A percentile compares a stretch with the other conserved stretches of the same genome.
These are phyloP conservation scores for Coprinopsis marcescibilis DNA, from an alignment of 768 basidiomycete genomes.

Conservation along the genomic window DNA sequence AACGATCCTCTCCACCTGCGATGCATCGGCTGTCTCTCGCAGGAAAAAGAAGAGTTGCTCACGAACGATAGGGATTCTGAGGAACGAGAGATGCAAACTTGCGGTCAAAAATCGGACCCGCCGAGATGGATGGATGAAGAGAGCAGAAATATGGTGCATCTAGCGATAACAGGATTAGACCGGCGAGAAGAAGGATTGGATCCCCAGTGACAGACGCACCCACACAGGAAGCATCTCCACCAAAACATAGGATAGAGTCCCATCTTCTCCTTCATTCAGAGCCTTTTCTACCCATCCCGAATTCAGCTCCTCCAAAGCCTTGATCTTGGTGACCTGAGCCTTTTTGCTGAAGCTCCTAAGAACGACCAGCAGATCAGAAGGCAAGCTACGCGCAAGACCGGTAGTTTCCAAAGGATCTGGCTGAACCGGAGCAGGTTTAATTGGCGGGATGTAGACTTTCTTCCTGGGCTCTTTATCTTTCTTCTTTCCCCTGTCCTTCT, in stretches of 20 bases:
- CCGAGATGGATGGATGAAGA: conserved; percentile 77
- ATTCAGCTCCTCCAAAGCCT: conserved; percentile 82
- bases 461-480: conserved; percentile 68
- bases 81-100: conserved; percentile 57
- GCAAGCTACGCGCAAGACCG: conserved; percentile 68
- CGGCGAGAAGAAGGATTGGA: background rate
- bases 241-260: conserved; percentile 30
- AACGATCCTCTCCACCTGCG: conserved; percentile 51
- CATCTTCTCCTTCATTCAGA: conserved; percentile 34
- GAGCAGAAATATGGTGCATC: conserved; percentile 82
- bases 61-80: conserved; percentile 46
- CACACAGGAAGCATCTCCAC: conserved; percentile 81
- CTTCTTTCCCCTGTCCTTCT: conserved; percentile 41
- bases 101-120: conserved; percentile 61
- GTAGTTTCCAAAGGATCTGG: conserved; percentile 86
- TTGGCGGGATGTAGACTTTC: conserved; percentile 85
- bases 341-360: conserved; percentile 84
- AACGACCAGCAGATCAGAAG: conserved; percentile 78
- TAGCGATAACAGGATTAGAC: conserved; percentile 24
- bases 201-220: conserved; percentile 48
- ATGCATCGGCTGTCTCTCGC: conserved; percentile 38
- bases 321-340: conserved; percentile 75
- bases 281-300: conserved; percentile 58
- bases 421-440: conserved; percentile 65
- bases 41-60: conserved; percentile 47